Base-by-base conservation (phyloP, 257 asterid genomes). In the Solanum okadae region DNA sequence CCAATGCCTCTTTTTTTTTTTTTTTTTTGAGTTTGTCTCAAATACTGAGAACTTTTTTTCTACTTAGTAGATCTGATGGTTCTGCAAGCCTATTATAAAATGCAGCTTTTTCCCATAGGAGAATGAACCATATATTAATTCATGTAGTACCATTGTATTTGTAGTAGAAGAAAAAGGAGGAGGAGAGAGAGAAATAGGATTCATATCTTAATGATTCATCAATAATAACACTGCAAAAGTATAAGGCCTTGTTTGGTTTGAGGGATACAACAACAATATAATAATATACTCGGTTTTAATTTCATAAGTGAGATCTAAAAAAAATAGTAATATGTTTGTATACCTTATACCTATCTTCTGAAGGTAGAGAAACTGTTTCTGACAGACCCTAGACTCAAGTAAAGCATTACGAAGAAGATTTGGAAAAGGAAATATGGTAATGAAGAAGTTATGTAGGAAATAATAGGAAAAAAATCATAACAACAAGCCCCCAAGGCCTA, bases 21-120 rank as follows among this genome's bases (percentile, higher is more conserved):
- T 4, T 40, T 42, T 37, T 44, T 42, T 42, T 27, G 16, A 1
- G 11, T 40, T 29, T 16, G 10, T 27, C n/a, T 81, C 27, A 42
- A 79, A 40, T 13, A 9, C 3, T 44, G 4, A 42, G 6, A 27
- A 77, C 14, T n/a, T 12, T 7, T 78, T 42, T 78, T 42, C 65
- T 42, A 15, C 90, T 56, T 40, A 87, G 88, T 91, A 92, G 98
- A 94, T 94, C 94, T 93, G 91, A 89, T 90, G 91, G 87, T 89
- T 90, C 93, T 94, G 93, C 92, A 85, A 89, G 81, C 89, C 87
- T 91, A 90, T 90, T 87, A 46, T 37, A 72, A 15, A 72, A 33
- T 86, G 56, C 94, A 89, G 93, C 91, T 90, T 94, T 92, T 75
- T 76, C 8, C 9, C 83, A 25, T 92, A 83, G 96, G 91, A 92